Conservation (phyloP, 73 alveolate species). For the Paramecium pentaurelia region DNA sequence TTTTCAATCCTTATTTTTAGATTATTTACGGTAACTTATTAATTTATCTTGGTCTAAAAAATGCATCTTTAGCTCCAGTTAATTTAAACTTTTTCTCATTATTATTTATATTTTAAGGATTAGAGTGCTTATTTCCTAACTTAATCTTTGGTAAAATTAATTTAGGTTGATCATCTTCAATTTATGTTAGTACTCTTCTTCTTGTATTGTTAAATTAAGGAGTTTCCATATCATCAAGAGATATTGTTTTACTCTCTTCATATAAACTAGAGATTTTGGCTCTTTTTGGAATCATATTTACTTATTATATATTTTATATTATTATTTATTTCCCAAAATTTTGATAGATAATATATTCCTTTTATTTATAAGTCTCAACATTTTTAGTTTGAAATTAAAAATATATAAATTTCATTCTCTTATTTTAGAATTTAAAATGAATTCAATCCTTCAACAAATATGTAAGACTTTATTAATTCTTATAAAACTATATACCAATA, state of each 20-base stretch:
- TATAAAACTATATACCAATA: background rate
- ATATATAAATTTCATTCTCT: background rate
- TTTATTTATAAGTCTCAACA: background rate
- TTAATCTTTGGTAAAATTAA: background rate
- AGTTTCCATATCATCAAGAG: background rate
- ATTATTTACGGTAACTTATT: background rate
- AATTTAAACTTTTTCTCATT: background rate
- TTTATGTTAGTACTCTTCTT: background rate
- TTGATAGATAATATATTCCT: background rate
- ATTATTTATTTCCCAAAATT: background rate
- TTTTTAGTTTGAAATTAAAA: background rate
- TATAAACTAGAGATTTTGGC: background rate
- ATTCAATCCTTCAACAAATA: background rate
- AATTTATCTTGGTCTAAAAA: background rate
- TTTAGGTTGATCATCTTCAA: background rate
- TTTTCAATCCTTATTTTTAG: background rate
- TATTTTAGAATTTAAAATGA: background rate
- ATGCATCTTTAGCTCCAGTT: background rate
- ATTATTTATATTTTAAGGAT: background rate
- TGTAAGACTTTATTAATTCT: background rate
- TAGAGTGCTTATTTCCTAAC: background rate
- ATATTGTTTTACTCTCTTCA: background rate
- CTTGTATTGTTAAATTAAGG: slow-evolving; percentile 1
- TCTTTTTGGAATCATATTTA: background rate
- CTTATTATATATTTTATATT: background rate